Conservation (phyloP, 805 yeast genomes). For the Zygosaccharomyces siamensis region DNA sequence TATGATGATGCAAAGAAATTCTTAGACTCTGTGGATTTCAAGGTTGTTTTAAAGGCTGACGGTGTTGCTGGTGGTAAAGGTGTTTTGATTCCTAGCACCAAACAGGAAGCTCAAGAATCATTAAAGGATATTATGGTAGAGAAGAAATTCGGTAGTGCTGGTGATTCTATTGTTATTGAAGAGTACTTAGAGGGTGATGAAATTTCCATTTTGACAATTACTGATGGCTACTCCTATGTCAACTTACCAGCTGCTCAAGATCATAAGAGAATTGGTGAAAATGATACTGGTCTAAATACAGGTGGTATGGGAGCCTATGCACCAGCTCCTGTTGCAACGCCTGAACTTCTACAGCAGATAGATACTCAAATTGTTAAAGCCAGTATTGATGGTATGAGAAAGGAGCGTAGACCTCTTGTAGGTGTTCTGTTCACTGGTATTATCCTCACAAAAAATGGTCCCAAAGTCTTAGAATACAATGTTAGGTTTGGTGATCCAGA, state of each 20-base stretch:
- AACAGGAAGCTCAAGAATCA: conserved; percentile 80
- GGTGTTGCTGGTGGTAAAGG: conserved; percentile 99
- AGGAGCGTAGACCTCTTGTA: conserved; percentile 89
- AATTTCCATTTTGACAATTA: conserved; percentile 82
- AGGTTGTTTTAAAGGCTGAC: conserved; percentile 90
- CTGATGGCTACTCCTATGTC: conserved; percentile 88
- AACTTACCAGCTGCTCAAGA: conserved; percentile 98
- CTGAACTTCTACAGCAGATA: conserved; percentile 62
- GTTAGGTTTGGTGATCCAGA: conserved; percentile 99
- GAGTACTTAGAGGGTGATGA: conserved; percentile 97
- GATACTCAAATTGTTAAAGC: conserved; percentile 78
- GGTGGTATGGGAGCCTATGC: conserved; percentile 99
- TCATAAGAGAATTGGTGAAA: conserved; percentile 91
- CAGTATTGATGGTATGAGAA: conserved; percentile 93
- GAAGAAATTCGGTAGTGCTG: conserved; percentile 87
- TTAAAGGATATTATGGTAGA: conserved; percentile 85
- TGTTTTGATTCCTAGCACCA: conserved; percentile 81
- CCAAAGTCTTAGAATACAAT: conserved; percentile 93
- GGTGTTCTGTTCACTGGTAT: conserved; percentile 95
- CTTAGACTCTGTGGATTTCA: conserved; percentile 58
- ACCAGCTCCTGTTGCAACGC: conserved; percentile 94
- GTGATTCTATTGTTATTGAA: conserved; percentile 91
- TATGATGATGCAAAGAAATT: conserved; percentile 72
- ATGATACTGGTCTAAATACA: conserved; percentile 91
- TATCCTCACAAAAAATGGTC: conserved; percentile 83